Base-by-base conservation (phyloP, 345 rosid genomes). In the Eucalyptus lansdowneana region DNA sequence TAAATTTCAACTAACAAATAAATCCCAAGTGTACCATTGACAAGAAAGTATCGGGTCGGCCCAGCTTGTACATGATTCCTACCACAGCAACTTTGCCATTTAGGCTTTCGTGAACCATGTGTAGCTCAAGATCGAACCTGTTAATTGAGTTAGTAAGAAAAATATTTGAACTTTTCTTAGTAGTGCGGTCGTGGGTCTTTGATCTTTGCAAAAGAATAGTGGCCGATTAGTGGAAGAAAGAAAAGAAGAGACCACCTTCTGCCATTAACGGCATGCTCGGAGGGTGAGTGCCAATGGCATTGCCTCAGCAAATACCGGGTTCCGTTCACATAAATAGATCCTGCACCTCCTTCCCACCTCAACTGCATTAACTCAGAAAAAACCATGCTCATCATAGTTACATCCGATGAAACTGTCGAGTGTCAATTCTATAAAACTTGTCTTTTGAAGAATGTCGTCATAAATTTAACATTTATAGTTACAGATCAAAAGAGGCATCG, bases 41-140 rank as follows among this genome's bases (percentile, higher is more conserved):
- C 40, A 97, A 81, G 93, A 97, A 96, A 58, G 95, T 69, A 87
- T 97, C 98, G 24, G 97, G 94, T 81, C 92, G 76, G 88, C 99
- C 99, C 80, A 94, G 88, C 81, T 88, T 94, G 93, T 97, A 97
- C 92, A 96, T 58, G 81, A 96, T 90, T 88, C 97, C 96, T 25
- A 97, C 90, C 31, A 97, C 99, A 24, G 97, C 97, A 86, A 88
- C 31, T 51, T 91, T 90, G 29, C 97, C 99, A 47, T 92, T 91
- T 22, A 53, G 81, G 89, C 94, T 95, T 90, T 95, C 92, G 34
- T 97, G 99, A 88, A 97, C 98, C 97, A 97, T 81, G 80, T 97
- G 99, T 9, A 89, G 89, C 92, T 97, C 99, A 22, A 95, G 51
- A 90, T 88, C 98, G 86, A 90, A 94, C 87, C 99, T 96, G 91